Evolutionary conservation across 2,329 filamentous ascomycete genomes (phyloP).

Genomic region (Monilinia fructigena): DNA sequence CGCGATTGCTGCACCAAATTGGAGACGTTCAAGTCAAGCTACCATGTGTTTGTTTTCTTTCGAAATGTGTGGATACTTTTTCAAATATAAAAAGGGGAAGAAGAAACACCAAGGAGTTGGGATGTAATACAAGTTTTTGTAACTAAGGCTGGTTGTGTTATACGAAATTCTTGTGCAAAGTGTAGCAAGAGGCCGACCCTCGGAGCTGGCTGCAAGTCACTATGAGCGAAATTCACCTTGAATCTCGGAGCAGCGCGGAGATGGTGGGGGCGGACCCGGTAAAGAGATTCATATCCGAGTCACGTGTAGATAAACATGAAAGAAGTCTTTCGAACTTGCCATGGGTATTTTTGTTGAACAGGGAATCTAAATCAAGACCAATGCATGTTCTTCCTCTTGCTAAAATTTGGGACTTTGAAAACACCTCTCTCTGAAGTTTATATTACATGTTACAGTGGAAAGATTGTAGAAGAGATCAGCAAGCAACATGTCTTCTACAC

Average conservation of each 20-base stretch:
- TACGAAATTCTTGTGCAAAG: slow-evolving; percentile 1
- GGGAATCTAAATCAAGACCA: slow-evolving; percentile 4
- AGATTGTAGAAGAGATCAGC: not conserved
- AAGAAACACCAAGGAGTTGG: not conserved
- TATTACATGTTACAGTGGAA: not conserved
- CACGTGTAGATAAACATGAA: slow-evolving; percentile 17
- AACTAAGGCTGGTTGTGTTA: slow-evolving; percentile 11
- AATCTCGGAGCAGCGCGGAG: slow-evolving; percentile 6
- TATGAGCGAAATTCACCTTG: not conserved
- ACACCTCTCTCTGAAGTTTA: not conserved
- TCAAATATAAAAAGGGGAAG: not conserved
- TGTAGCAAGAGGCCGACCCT: slow-evolving; percentile 10
- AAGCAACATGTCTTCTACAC: slow-evolving; percentile 37
- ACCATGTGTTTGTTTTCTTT: slow-evolving; percentile 1
- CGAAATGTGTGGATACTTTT: not conserved
- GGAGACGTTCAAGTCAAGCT: not conserved
- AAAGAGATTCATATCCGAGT: not conserved
- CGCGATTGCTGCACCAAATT: slow-evolving; percentile 29
- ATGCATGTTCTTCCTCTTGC: not conserved
- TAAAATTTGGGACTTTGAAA: no score
- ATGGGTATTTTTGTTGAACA: not conserved
- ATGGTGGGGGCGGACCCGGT: slow-evolving; percentile 17
- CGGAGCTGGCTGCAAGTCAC: slow-evolving; percentile 14
- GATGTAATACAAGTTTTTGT: not conserved
- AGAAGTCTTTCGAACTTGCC: not conserved